Percentiles rank a stretch among this genome's conserved stretches.
Evolutionary conservation across 228 moss, liverwort and hornwort species (phyloP).

Genomic region (Sphagnum magellanicum): DNA sequence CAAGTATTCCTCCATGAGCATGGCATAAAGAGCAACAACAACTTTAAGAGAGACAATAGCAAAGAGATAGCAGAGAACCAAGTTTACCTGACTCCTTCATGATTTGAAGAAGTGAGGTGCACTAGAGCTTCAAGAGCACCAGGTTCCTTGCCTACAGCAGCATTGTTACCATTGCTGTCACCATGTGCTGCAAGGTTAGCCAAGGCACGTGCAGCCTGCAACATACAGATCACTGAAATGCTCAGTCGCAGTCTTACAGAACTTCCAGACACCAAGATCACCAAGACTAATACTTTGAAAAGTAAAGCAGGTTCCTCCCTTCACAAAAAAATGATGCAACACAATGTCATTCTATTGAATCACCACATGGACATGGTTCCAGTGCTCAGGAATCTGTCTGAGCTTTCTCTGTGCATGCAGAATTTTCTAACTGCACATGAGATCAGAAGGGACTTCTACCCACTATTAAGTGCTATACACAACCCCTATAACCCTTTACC

Average conservation of each 20-base stretch:
- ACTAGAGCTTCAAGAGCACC: conserved; percentile 93
- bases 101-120: conserved; percentile 82
- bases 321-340: too few species aligned
- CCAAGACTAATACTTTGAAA: too few species aligned
- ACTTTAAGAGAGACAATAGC: not conserved
- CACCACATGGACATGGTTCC: too few species aligned
- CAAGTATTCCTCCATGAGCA: not conserved
- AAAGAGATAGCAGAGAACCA: not conserved
- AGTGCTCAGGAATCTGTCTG: too few species aligned
- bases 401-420: too few species aligned
- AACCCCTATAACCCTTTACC: not conserved
- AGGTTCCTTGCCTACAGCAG: conserved; percentile 85
- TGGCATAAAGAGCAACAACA: not conserved
- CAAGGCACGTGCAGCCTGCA: conserved; percentile 88
- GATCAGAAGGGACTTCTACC: too few species aligned
- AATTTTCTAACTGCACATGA: too few species aligned
- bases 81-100: conserved; percentile 90
- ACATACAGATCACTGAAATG: conserved; percentile 2
- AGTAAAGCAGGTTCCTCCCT: too few species aligned
- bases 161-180: conserved; percentile 97
- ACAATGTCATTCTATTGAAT: too few species aligned
- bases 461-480: not conserved
- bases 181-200: conserved; percentile 98
- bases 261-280: not conserved
- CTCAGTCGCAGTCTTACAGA: not conserved